phyloP scores from a whole-genome alignment of 352 stramenopile species.

The Plasmopara viticola region DNA sequence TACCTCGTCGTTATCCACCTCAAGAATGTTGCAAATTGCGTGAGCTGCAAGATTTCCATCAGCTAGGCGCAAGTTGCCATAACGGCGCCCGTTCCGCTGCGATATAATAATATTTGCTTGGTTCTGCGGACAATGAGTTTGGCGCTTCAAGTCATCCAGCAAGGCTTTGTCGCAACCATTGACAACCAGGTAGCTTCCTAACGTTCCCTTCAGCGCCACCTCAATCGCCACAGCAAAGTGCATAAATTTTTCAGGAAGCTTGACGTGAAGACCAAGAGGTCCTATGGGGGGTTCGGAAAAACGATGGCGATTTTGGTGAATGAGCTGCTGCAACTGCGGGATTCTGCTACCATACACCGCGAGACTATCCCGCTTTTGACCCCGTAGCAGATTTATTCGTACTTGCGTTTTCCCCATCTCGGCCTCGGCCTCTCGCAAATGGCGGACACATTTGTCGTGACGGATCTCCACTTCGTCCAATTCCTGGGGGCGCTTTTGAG shows the following conservation, averaged over 20 bases:
- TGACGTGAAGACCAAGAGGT: conserved; percentile 54
- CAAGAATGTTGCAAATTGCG: conserved; percentile 60
- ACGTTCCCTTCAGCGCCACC: conserved; percentile 49
- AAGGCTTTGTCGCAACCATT: conserved; percentile 62
- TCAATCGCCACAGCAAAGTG: conserved; percentile 57
- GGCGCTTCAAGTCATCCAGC: conserved; percentile 61
- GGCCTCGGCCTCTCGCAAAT: conserved; percentile 39
- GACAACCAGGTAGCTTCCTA: conserved; percentile 63
- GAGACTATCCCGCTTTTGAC: conserved; percentile 42
- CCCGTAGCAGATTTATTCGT: conserved; percentile 31
- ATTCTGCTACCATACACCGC: conserved; percentile 53
- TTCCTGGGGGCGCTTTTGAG: neutral
- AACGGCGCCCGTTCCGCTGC: conserved; percentile 35
- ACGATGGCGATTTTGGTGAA: conserved; percentile 46
- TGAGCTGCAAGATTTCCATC: conserved; percentile 36
- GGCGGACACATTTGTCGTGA: conserved; percentile 34
- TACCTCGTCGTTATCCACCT: conserved; percentile 58
- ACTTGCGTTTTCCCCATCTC: conserved; percentile 30
- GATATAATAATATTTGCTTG: conserved; percentile 66
- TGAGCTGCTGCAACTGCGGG: conserved; percentile 52
- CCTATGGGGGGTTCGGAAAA: conserved; percentile 63
- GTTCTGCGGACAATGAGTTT: conserved; percentile 43
- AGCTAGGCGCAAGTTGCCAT: conserved; percentile 38
- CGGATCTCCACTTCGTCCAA: conserved; percentile 32
- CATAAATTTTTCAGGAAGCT: conserved; percentile 49